Evolutionary conservation across 345 rosid species (phyloP), one percentile per base, ranked within the genome.

Genomic region (Rhizophora mangle): DNA sequence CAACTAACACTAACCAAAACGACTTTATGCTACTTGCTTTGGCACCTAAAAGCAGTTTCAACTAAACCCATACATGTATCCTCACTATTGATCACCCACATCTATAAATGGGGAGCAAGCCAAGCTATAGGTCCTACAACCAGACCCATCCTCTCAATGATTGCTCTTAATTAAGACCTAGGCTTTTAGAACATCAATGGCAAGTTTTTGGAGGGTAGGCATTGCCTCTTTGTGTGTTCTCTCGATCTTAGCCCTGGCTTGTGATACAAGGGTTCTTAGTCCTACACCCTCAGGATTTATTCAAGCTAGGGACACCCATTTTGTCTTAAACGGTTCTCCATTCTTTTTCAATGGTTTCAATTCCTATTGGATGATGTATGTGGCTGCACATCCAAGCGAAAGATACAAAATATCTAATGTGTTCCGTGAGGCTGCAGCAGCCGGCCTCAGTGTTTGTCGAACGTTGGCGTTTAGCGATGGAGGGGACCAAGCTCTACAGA

Each of bases 381-480:
- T 80, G 21, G 89, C 85, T 1, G 52, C 72, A 0, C 72, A 62
- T 53, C 77, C 79, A 0, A 65, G 58, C 8, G 52, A 79, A 9
- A 70, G 83, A 69, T 46, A n/a, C 54, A 79, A 72, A 49, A 62
- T 85, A 32, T 51, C 78, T 37, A 21, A 67, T 3, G 83, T 71
- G 27, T 79, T 85, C 46, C 74, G 67, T 1, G 70, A 81, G 64
- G 83, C 86, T 11, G 59, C 70, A 0, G 75, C 78, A 3, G 71
- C 74, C 1, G 83, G 83, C n/a, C 82, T 85, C 24, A 71, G 52
- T 24, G 81, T 85, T 19, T 78, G 83, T 47, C 43, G 88, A 34
- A 77, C 88, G 2, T 85, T 85, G 88, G 88, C 88, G 0, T 85
- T 85, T 43, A 79, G 74, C 39, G 88, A 83, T 8, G 85, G 85